phyloP scores from a whole-genome alignment of 139 green algal species.

The Chlorella sp. region DNA sequence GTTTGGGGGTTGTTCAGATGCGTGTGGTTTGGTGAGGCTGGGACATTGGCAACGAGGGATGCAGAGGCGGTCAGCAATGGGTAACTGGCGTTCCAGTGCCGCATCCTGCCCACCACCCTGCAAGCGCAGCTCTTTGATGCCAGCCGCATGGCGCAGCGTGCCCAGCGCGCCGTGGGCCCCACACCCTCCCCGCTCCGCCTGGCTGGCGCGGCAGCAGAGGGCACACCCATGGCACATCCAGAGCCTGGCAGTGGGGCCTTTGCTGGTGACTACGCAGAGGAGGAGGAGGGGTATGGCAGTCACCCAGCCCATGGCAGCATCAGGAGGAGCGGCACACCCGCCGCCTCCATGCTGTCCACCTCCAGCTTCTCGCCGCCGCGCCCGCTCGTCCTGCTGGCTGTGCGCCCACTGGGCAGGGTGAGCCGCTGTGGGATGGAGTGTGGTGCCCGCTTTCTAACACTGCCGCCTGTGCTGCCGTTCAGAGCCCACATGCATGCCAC shows the following conservation, averaged over 20 bases:
- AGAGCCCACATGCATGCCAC: not conserved
- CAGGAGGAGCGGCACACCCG: not conserved
- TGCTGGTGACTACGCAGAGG: not conserved
- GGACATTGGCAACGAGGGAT: no score
- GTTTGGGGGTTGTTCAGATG: no score
- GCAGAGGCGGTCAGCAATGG: no score
- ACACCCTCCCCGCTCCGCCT: not conserved
- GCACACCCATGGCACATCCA: conserved; percentile 9
- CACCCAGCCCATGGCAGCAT: not conserved
- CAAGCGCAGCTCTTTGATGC: not conserved
- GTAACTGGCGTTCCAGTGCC: no score
- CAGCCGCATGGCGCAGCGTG: conserved; percentile 31
- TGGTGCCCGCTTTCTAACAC: no score
- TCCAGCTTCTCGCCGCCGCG: conserved; percentile 30
- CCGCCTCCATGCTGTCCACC: conserved; percentile 23
- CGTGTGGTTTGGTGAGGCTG: no score
- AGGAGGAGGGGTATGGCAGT: not conserved
- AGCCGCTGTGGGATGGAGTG: not conserved
- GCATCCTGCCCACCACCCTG: not conserved
- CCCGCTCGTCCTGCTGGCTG: conserved; percentile 25
- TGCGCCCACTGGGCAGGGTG: conserved; percentile 27
- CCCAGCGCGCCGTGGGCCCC: not conserved
- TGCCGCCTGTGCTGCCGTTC: not conserved
- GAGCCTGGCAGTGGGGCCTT: not conserved
- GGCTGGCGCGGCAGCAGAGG: not conserved